Evolutionary conservation across 1,139 yeast genomes (phyloP).

Genomic region (Taphrina wiesneri): DNA sequence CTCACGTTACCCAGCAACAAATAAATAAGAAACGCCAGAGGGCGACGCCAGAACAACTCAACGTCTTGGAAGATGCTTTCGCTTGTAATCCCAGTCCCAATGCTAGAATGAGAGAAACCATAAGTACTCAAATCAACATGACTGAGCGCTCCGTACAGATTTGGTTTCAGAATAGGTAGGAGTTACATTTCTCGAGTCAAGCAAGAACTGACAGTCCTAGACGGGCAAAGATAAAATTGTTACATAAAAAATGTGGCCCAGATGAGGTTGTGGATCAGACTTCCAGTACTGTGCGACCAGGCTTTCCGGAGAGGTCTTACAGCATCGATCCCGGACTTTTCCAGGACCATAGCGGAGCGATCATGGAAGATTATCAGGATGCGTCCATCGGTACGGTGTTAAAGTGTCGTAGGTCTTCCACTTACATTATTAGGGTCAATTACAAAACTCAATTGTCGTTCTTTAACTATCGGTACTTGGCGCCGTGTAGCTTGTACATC

Average conservation of each 20-base stretch:
- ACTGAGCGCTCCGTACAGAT: constrained; percentile 88
- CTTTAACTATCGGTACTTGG: constrained; percentile 45
- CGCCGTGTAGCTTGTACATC: constrained; percentile 41
- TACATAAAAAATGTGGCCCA: constrained; percentile 37
- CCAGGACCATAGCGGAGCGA: constrained; percentile 43
- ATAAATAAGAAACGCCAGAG: constrained; percentile 49
- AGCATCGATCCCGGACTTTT: constrained; percentile 52
- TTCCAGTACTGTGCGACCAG: constrained; percentile 44
- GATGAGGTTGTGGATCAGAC: constrained; percentile 33
- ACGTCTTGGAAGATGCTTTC: constrained; percentile 67
- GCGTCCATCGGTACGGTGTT: background rate
- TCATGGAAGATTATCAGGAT: background rate
- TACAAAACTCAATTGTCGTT: constrained; percentile 41
- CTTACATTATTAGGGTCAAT: background rate
- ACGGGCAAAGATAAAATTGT: constrained; percentile 39
- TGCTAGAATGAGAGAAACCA: constrained; percentile 59
- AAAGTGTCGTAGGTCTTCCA: background rate
- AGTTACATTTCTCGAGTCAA: constrained; percentile 41
- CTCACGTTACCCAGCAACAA: constrained; percentile 48
- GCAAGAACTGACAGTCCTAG: constrained; percentile 6
- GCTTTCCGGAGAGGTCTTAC: constrained; percentile 58
- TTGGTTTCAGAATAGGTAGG: constrained; percentile 80
- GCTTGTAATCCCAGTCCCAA: constrained; percentile 60
- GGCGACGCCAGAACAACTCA: constrained; percentile 83
- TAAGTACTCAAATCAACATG: constrained; percentile 77